These are phyloP conservation scores for Ilex aquifolium DNA, from an alignment of 257 asterid species.

Conservation along the genomic window DNA sequence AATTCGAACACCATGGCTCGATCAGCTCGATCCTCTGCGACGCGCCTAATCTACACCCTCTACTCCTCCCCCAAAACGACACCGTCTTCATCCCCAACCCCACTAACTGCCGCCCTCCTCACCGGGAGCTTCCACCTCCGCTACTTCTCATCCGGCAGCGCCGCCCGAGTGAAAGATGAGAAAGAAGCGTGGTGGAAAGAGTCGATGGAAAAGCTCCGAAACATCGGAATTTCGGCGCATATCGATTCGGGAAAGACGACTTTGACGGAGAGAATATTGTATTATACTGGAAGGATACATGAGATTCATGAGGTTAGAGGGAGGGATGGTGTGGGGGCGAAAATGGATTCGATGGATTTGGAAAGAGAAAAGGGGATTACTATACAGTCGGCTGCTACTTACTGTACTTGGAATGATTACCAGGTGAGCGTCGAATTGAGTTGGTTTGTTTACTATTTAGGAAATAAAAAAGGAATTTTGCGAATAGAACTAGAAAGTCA, in stretches of 20 bases:
- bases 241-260: constrained; percentile 97
- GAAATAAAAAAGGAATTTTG: too few relatives aligned
- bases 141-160: constrained; percentile 55
- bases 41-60: constrained; percentile 63
- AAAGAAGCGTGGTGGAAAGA: constrained; percentile 82
- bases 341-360: constrained; percentile 99
- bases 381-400: constrained; percentile 95
- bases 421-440: constrained; percentile 43
- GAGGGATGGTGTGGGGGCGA: constrained; percentile 96
- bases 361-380: constrained; percentile 99
- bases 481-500: too few relatives aligned
- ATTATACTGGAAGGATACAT: constrained; percentile 92
- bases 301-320: constrained; percentile 97
- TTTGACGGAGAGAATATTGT: constrained; percentile 81
- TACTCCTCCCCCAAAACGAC: constrained; percentile 20
- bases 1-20: constrained; percentile 46
- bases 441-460: not conserved
- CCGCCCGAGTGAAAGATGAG: constrained; percentile 66
- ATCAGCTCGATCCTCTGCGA: constrained; percentile 52
- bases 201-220: constrained; percentile 68
- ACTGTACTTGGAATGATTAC: constrained; percentile 87
- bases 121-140: constrained; percentile 56
- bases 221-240: constrained; percentile 95
- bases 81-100: constrained; percentile 15
- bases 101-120: constrained; percentile 30